phyloP scores from a whole-genome alignment of 2,329 filamentous ascomycete species.

The Neurospora crassa region DNA sequence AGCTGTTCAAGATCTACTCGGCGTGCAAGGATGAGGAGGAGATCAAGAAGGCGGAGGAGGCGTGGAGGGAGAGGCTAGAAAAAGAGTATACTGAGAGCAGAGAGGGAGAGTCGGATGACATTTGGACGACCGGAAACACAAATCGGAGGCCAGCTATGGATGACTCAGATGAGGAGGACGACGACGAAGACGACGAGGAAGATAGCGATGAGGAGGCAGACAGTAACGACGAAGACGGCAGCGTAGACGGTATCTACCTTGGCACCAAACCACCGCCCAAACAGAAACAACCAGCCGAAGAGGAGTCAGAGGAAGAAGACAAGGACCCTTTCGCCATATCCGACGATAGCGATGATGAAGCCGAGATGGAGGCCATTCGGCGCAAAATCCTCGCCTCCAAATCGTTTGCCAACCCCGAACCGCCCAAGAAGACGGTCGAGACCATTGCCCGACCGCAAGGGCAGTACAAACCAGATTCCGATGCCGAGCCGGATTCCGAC shows the following conservation, averaged over 20 bases:
- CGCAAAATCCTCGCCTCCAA: conserved; percentile 86
- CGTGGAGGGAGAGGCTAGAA: conserved; percentile 85
- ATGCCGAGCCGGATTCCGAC: conserved; percentile 64
- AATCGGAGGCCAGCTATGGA: conserved; percentile 53
- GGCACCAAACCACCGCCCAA: conserved; percentile 38
- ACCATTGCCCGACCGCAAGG: conserved; percentile 50
- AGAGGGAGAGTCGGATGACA: conserved; percentile 57
- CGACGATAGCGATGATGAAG: conserved; percentile 70
- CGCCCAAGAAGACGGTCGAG: conserved; percentile 44
- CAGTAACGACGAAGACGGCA: conserved; percentile 33
- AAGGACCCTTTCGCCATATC: conserved; percentile 68
- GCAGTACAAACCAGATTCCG: conserved; percentile 48
- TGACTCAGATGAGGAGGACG: conserved; percentile 44
- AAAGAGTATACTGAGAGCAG: conserved; percentile 78
- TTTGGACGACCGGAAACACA: conserved; percentile 85
- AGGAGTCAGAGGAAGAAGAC: conserved; percentile 34
- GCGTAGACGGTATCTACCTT: conserved; percentile 49
- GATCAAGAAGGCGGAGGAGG: conserved; percentile 74
- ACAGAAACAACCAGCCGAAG: conserved; percentile 13
- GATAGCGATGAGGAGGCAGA: conserved; percentile 39
- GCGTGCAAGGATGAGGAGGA: conserved; percentile 72
- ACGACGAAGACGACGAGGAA: conserved; percentile 33
- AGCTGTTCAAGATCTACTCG: conserved; percentile 74
- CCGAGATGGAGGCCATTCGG: conserved; percentile 84
- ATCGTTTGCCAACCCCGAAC: conserved; percentile 59